Evolutionary conservation across 345 rosid genomes (phyloP).

Genomic region (Heritiera fomes): DNA sequence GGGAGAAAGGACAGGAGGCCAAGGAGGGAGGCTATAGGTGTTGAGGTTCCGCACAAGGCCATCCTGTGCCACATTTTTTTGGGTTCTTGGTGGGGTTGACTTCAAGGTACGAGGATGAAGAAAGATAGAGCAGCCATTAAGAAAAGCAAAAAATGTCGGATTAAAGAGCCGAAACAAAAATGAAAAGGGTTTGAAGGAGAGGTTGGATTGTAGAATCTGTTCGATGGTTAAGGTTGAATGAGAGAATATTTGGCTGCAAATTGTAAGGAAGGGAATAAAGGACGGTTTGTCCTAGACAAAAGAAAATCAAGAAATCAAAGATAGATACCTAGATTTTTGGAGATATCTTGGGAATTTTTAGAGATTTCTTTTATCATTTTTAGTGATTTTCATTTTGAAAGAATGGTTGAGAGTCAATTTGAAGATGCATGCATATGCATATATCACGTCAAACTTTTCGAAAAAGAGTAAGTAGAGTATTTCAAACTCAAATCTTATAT

Average conservation of each 20-base stretch:
- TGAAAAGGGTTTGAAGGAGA: not conserved
- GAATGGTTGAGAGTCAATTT: not conserved
- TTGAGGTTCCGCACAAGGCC: slow-evolving; percentile 57
- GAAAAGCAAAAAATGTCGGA: not conserved
- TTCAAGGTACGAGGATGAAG: not conserved
- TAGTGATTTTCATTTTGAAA: not conserved
- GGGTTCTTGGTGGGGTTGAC: not conserved
- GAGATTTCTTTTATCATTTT: not conserved
- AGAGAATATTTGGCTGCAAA: not conserved
- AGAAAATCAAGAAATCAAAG: not conserved
- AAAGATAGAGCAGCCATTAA: not conserved
- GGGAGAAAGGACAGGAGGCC: slow-evolving; percentile 75
- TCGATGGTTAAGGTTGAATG: not conserved
- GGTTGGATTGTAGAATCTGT: not conserved
- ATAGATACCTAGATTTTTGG: slow-evolving; percentile 1
- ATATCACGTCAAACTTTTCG: too few relatives aligned
- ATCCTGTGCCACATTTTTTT: slow-evolving; percentile 43
- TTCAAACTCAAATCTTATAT: too few relatives aligned
- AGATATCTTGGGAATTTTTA: not conserved
- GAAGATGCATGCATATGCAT: not conserved
- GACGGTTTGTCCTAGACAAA: not conserved
- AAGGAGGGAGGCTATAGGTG: slow-evolving; percentile 30
- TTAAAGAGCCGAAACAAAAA: not conserved
- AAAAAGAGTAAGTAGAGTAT: too few relatives aligned
- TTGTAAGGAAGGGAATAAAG: slow-evolving; percentile 28